Base-by-base conservation (phyloP, 805 yeast genomes). In the Wickerhamiella lipophila region DNA sequence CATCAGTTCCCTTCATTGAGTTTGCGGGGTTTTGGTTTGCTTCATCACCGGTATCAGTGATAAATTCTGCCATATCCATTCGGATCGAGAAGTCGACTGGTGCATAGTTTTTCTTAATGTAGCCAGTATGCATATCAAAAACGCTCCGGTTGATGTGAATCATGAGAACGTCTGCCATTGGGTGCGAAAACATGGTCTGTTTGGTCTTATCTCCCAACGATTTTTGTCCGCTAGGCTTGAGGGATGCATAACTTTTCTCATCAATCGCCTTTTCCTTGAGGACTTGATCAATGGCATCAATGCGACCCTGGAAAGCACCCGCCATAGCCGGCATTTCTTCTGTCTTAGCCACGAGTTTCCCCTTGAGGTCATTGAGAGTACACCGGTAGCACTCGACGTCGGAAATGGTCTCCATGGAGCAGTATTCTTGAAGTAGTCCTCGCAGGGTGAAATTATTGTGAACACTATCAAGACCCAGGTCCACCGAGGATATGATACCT, bases 361-460 rank as follows among this genome's bases (percentile, higher is more conserved):
- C 59, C 49, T 32, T 66, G 49, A 57, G 62, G 15, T 56, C 60
- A 12, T 53, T 63, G 55, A 89, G 69, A 2, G 94, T 89, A 69
- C 97, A 89, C 58, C 97, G 73, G 60, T 88, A 86, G 68, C 98
- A 89, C 64, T 87, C 89, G 32, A 89, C 98, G 42, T 87, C 95
- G 55, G 85, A 88, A 51, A 89, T 87, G 19, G 83, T 76, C 61
- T 89, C 98, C 35, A 88, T 84, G 50, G 76, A 57, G 36, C 63
- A 58, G 54, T 64, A 65, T 27, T 58, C 62, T 8, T 49, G 49
- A 6, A 65, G 53, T 27, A 65, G 56, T 6, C 54, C 56, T 6
- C 56, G 51, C 6, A 64, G 50, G 15, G 53, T 25, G 42, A 52
- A 29, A 41, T 44, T 43, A 19, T 35, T 16, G 38, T 49, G 47